Evolutionary conservation across 2,329 filamentous ascomycete genomes (phyloP), one percentile per base, ranked within the genome.

Genomic region (Fusarium succisae): DNA sequence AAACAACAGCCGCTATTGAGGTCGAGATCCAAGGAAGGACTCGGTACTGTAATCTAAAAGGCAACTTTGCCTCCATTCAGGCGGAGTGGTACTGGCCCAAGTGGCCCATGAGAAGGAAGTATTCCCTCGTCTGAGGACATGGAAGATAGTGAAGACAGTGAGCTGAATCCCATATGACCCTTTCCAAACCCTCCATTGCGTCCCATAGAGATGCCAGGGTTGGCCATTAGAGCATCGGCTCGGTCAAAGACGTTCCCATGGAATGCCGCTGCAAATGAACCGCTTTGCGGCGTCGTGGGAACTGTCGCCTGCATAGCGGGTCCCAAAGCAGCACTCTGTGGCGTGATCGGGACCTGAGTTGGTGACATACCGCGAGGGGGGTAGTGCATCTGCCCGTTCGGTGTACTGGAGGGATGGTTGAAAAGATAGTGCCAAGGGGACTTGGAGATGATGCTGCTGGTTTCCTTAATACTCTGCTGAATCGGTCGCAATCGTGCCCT

Each of bases 231-330:
- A 12, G 88, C 84, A 61, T 90, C 89, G 1, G 89, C 89, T 24
- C 89, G 83, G 75, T 91, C 88, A 78, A 90, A 91, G n/a, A 91
- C 87, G 72, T 89, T 86, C 17, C 89, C 88, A 5, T 85, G 83
- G 69, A 91, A 90, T 3, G 87, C 85, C 22, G 83, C 83, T 13
- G 86, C 85, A 77, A 91, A 90, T 2, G 88, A 88, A 5, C 84
- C 86, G 68, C 85, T 89, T 78, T 90, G 86, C 15, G 91, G 90
- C 1, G 91, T 94, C 6, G 89, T 93, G 8, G 94, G 93, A 17
- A 98, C 92, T 0, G 94, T 98, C 2, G 95, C 95, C 82, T 97
- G 95, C 62, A 95, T 94, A 26, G 95, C 95, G 11, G 95, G 94
- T 1, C 95, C 96, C 10, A 98, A 87, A 4, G 95, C 95, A 22